phyloP scores from a whole-genome alignment of 2,329 filamentous ascomycete genomes.

The Purpureocillium lavendulum region DNA sequence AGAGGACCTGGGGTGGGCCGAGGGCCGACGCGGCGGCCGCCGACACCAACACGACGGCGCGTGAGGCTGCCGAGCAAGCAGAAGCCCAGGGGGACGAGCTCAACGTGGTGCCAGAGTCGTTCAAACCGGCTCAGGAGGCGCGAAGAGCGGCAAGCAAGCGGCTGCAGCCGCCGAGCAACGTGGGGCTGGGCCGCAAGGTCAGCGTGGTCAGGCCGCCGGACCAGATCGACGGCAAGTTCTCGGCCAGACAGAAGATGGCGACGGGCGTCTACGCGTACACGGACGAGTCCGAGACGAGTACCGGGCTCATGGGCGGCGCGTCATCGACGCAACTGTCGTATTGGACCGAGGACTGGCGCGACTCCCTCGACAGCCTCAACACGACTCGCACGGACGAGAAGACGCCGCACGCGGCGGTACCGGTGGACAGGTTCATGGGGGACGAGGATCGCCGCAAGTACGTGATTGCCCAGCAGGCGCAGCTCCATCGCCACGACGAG shows the following conservation, averaged over 20 bases:
- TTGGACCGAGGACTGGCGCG: conserved; percentile 21
- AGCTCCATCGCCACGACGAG: conserved; percentile 20
- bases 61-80: conserved; percentile 77
- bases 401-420: conserved; percentile 16
- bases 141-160: conserved; percentile 21
- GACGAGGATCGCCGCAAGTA: conserved; percentile 71
- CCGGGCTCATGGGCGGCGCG: conserved; percentile 8
- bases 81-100: conserved; percentile 76
- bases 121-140: conserved; percentile 53
- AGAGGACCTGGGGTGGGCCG: conserved; percentile 92
- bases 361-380: conserved; percentile 59
- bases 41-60: conserved; percentile 65
- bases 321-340: background rate
- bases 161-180: conserved; percentile 14
- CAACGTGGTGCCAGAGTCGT: conserved; percentile 82
- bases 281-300: conserved; percentile 43
- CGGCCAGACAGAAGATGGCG: conserved; percentile 57
- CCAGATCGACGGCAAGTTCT: conserved; percentile 70
- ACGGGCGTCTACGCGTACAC: conserved; percentile 62
- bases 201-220: conserved; percentile 65
- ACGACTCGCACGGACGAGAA: conserved; percentile 48
- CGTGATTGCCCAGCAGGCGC: conserved; percentile 55
- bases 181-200: conserved; percentile 34
- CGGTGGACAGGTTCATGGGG: conserved; percentile 68
- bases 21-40: conserved; percentile 81